phyloP scores from a whole-genome alignment of 2,329 filamentous ascomycete species.

The Aureobasidium uvarum region DNA sequence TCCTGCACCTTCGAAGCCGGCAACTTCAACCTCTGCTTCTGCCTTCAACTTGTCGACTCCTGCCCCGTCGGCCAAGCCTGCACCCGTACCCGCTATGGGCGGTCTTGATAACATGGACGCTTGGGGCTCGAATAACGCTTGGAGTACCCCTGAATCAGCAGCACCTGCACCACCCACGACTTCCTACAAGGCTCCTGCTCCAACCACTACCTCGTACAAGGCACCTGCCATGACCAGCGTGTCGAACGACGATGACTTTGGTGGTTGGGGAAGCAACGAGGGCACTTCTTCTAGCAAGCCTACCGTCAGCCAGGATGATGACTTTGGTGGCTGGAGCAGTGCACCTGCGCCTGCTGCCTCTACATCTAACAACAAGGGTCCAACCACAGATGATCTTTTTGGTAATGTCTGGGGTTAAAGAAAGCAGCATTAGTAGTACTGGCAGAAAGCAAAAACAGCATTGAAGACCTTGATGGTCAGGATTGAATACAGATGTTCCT shows the following conservation, averaged over 20 bases:
- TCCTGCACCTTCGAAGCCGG: conserved; percentile 39
- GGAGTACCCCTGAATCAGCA: conserved; percentile 63
- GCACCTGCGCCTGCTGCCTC: conserved; percentile 51
- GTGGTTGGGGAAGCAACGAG: conserved; percentile 60
- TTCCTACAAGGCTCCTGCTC: conserved; percentile 37
- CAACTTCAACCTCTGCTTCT: conserved; percentile 52
- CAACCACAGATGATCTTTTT: conserved; percentile 81
- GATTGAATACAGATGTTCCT: background rate
- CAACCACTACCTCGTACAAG: conserved; percentile 37
- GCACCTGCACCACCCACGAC: conserved; percentile 38
- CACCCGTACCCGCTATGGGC: conserved; percentile 41
- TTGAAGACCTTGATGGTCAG: conserved; percentile 22
- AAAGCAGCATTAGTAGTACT: background rate
- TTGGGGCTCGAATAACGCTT: conserved; percentile 81
- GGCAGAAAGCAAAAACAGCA: background rate
- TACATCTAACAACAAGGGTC: conserved; percentile 45
- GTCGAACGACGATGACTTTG: conserved; percentile 58
- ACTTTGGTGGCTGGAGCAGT: conserved; percentile 94
- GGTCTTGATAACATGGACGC: conserved; percentile 63
- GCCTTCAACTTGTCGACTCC: conserved; percentile 76
- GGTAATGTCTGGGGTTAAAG: conserved; percentile 87
- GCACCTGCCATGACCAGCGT: conserved; percentile 45
- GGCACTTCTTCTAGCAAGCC: conserved; percentile 36
- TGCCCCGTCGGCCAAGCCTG: conserved; percentile 40
- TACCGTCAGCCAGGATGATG: conserved; percentile 77